phyloP scores from a whole-genome alignment of 2,329 filamentous ascomycete species.

The Drechslera avenae region DNA sequence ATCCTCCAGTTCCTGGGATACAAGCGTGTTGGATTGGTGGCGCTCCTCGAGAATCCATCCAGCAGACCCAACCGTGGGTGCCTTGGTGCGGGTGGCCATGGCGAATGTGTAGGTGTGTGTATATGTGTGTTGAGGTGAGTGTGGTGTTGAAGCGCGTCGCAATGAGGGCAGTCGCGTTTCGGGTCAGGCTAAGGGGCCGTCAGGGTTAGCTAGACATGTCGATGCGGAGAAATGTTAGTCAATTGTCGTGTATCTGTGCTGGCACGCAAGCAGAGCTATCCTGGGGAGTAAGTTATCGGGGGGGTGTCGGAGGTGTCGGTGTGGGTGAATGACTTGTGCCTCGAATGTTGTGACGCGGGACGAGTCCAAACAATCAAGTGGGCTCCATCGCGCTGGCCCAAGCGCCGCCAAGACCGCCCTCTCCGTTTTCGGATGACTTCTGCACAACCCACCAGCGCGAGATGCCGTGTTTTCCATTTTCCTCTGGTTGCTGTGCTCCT shows the following conservation, averaged over 20 bases:
- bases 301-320: slow-evolving; percentile 15
- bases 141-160: slow-evolving; percentile 32
- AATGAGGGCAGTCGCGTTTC: slow-evolving; percentile 20
- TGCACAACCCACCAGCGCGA: not conserved
- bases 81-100: slow-evolving; percentile 45
- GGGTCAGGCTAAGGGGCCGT: slow-evolving; percentile 7
- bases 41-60: slow-evolving; percentile 88
- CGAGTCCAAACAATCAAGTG: slow-evolving; percentile 29
- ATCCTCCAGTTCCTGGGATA: slow-evolving; percentile 85
- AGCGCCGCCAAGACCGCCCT: slow-evolving; percentile 18
- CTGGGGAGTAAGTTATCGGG: slow-evolving; percentile 4
- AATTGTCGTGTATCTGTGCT: slow-evolving; percentile 15
- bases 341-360: slow-evolving; percentile 25
- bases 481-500: not conserved
- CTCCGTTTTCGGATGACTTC: slow-evolving; percentile 7
- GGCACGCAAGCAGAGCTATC: slow-evolving; percentile 17
- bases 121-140: slow-evolving; percentile 9
- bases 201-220: slow-evolving; percentile 28
- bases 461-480: not conserved
- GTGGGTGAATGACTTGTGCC: slow-evolving; percentile 15
- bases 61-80: slow-evolving; percentile 72
- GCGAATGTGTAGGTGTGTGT: no score
- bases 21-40: slow-evolving; percentile 74
- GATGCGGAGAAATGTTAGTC: slow-evolving; percentile 13
- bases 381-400: slow-evolving; percentile 21